A percentile compares a stretch with the other conserved stretches of the same genome.
Evolutionary conservation across 2,329 filamentous ascomycete genomes (phyloP).

Genomic region (Ceratocystis diversiconidia): DNA sequence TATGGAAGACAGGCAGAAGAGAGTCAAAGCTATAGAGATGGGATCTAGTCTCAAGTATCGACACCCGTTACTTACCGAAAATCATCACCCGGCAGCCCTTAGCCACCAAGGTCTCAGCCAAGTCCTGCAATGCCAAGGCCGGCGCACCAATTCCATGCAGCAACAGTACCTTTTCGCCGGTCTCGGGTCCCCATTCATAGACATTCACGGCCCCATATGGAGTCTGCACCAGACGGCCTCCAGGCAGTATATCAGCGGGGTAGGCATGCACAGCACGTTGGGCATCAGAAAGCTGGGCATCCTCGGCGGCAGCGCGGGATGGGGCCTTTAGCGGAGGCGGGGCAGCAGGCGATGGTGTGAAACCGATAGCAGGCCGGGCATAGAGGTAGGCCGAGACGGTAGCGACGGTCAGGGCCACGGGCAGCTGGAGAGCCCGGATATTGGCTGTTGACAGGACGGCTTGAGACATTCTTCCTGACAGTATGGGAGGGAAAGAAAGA

Average conservation of each 20-base stretch:
- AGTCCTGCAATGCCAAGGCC: slow-evolving; percentile 49
- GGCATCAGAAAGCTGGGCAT: slow-evolving; percentile 20
- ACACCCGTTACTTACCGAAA: slow-evolving; percentile 42
- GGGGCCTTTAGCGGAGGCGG: slow-evolving; percentile 12
- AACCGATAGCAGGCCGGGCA: slow-evolving; percentile 22
- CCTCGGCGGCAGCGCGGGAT: slow-evolving; percentile 5
- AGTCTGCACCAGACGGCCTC: slow-evolving; percentile 51
- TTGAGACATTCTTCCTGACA: slow-evolving; percentile 9
- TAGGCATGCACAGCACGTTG: slow-evolving; percentile 38
- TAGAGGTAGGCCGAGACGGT: slow-evolving; percentile 28
- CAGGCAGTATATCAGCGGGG: slow-evolving; percentile 55
- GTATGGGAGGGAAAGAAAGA: not conserved
- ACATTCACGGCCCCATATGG: slow-evolving; percentile 58
- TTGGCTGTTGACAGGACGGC: slow-evolving; percentile 18
- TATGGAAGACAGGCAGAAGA: not conserved
- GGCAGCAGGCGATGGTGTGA: slow-evolving; percentile 15
- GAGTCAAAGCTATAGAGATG: not conserved
- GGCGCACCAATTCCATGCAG: slow-evolving; percentile 75
- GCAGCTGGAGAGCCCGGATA: slow-evolving; percentile 16
- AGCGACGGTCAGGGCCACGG: slow-evolving; percentile 19
- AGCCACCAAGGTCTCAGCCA: slow-evolving; percentile 50
- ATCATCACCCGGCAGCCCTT: slow-evolving; percentile 64
- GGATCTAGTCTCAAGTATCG: not conserved
- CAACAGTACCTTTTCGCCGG: slow-evolving; percentile 57
- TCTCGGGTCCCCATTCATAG: slow-evolving; percentile 66